phyloP scores from a whole-genome alignment of 768 basidiomycete species.

The Serendipita sp. region DNA sequence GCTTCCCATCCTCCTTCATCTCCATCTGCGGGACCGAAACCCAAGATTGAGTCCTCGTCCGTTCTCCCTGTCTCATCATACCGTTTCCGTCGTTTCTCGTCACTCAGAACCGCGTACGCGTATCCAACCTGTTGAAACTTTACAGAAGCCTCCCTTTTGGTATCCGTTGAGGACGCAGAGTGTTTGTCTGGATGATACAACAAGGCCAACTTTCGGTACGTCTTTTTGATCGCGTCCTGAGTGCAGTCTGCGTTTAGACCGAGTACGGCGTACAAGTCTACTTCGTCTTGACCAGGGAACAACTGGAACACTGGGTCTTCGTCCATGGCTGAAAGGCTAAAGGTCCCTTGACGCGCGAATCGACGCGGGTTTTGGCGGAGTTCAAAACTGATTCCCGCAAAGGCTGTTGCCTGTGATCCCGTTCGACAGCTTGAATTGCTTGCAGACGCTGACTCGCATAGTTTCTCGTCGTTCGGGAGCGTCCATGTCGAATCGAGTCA shows the following conservation, averaged over 20 bases:
- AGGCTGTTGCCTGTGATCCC: too few relatives aligned
- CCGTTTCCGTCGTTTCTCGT: constrained; percentile 52
- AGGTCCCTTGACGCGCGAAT: too few relatives aligned
- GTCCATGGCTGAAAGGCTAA: constrained; percentile 33
- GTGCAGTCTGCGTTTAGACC: constrained; percentile 34
- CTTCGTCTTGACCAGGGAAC: constrained; percentile 55
- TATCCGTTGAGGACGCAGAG: constrained; percentile 36
- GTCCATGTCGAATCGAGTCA: neutral
- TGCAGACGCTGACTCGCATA: too few relatives aligned
- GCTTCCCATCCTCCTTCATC: constrained; percentile 87
- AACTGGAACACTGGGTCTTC: constrained; percentile 59
- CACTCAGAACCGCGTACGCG: constrained; percentile 77
- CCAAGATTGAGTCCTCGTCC: constrained; percentile 33
- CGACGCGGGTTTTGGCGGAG: neutral
- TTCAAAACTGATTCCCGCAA: neutral
- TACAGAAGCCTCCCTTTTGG: constrained; percentile 49
- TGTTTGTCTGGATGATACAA: constrained; percentile 86
- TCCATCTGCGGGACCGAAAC: constrained; percentile 40
- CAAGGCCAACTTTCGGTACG: constrained; percentile 75
- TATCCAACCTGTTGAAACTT: constrained; percentile 91
- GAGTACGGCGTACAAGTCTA: constrained; percentile 69
- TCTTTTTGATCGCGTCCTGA: constrained; percentile 55
- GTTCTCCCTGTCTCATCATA: constrained; percentile 84
- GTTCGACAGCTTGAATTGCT: too few relatives aligned
- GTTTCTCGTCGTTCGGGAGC: too few relatives aligned